These are phyloP conservation scores for Oidiodendron maius DNA, from an alignment of 495 filamentous ascomycete genomes.

Conservation along the genomic window DNA sequence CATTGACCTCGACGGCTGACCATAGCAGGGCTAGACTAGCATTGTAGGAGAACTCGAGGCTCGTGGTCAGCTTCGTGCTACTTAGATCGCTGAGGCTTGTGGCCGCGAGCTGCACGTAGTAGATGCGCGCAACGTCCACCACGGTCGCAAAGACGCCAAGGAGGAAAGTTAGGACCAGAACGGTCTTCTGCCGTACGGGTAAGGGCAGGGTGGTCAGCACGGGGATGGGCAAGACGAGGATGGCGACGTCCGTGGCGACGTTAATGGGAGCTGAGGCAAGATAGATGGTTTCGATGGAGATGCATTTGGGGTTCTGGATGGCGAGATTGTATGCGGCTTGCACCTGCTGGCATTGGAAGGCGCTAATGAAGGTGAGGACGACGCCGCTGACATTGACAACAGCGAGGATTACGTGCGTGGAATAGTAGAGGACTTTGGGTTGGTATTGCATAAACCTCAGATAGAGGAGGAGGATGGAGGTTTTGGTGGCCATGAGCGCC, in stretches of 20 bases:
- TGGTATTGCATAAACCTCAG: not conserved
- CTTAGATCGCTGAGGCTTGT: slow-evolving; percentile 4
- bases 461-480: slow-evolving; percentile 69
- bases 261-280: slow-evolving; percentile 10
- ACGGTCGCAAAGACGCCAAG: slow-evolving; percentile 72
- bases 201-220: slow-evolving; percentile 76
- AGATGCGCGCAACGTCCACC: slow-evolving; percentile 81
- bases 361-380: slow-evolving; percentile 73
- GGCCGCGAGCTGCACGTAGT: slow-evolving; percentile 71
- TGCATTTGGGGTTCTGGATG: not conserved
- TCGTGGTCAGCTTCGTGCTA: not conserved
- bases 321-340: slow-evolving; percentile 28
- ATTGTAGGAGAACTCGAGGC: slow-evolving; percentile 51
- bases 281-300: slow-evolving; percentile 7
- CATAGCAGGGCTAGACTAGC: slow-evolving; percentile 82
- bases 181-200: slow-evolving; percentile 73
- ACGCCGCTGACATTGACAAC: slow-evolving; percentile 37
- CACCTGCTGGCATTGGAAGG: slow-evolving; percentile 78
- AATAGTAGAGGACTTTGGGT: slow-evolving; percentile 2
- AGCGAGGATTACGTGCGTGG: slow-evolving; percentile 8
- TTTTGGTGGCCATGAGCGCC: slow-evolving; percentile 80
- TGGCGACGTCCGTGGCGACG: slow-evolving; percentile 9
- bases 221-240: slow-evolving; percentile 50
- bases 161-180: slow-evolving; percentile 71
- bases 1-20: slow-evolving; percentile 85